Evolutionary conservation across 805 yeast species (phyloP).

Genomic region (Yarrowia yakushimensis): DNA sequence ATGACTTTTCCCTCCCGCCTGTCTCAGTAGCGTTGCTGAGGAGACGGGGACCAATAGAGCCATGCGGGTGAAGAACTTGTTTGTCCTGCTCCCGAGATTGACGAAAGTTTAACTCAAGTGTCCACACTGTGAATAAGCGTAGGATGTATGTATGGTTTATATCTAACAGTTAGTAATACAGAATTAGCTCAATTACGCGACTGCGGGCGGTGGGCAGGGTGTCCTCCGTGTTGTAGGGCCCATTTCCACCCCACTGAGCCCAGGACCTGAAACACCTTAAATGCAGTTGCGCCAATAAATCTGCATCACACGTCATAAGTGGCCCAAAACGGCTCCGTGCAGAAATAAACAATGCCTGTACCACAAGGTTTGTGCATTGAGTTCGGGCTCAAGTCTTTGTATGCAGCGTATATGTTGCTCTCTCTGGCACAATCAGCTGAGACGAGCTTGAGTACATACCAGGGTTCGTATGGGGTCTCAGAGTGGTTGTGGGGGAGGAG

Average conservation of each 20-base stretch:
- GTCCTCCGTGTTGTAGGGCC: too few relatives aligned
- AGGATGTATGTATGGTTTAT: not conserved
- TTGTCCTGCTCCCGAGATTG: conserved; percentile 6
- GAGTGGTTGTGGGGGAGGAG: too few relatives aligned
- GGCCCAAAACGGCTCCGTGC: conserved; percentile 8
- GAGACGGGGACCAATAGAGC: not conserved
- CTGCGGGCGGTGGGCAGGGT: too few relatives aligned
- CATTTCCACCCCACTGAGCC: too few relatives aligned
- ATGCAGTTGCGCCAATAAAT: not conserved
- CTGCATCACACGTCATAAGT: not conserved
- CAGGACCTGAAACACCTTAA: not conserved
- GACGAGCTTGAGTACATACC: too few relatives aligned
- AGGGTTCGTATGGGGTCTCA: not conserved
- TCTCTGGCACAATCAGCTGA: conserved; percentile 16
- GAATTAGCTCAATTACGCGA: not conserved
- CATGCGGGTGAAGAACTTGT: not conserved
- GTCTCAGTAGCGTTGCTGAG: not conserved
- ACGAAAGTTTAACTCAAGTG: conserved; percentile 8
- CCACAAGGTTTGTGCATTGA: not conserved
- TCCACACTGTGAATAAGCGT: too few relatives aligned
- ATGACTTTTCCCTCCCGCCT: too few relatives aligned
- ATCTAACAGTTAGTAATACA: not conserved
- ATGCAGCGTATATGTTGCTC: conserved; percentile 8
- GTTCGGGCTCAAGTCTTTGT: not conserved
- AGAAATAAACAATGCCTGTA: not conserved